Evolutionary conservation across 768 basidiomycete genomes (phyloP).

Genomic region (Lentinula detonsa): DNA sequence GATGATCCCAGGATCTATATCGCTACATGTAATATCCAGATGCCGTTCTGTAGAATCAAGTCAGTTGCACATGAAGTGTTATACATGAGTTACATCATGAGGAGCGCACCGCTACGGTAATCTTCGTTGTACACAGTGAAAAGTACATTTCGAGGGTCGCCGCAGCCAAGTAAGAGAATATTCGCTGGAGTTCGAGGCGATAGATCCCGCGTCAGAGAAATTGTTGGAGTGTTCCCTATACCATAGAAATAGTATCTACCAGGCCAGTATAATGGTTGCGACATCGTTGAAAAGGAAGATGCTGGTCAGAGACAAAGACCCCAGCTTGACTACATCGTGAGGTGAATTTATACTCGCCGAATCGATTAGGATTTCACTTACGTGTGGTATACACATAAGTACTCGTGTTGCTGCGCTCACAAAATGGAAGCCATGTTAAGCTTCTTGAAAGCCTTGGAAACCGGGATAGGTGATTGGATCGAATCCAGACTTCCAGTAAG

Average conservation of each 20-base stretch:
- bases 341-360: no score
- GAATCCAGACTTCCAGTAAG: no score
- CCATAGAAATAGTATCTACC: slow-evolving; percentile 40
- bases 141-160: slow-evolving; percentile 41
- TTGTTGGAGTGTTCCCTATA: slow-evolving; percentile 43
- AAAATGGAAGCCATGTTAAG: no score
- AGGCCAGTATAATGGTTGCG: slow-evolving; percentile 30
- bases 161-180: slow-evolving; percentile 40
- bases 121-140: slow-evolving; percentile 29
- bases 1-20: slow-evolving; percentile 29
- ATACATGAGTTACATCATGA: no score
- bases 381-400: no score
- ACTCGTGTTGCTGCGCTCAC: no score
- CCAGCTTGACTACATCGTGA: no score
- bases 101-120: slow-evolving; percentile 10
- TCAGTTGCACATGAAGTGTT: neutral
- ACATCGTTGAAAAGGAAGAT: slow-evolving; percentile 20
- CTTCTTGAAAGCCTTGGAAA: no score
- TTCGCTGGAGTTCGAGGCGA: slow-evolving; percentile 33
- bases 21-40: slow-evolving; percentile 34
- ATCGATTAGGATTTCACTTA: no score
- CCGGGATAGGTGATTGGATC: no score
- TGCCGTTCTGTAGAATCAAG: slow-evolving; percentile 8
- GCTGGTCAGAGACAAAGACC: no score
- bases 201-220: slow-evolving; percentile 34